Conservation (phyloP, 768 basidiomycete genomes). For the Lentinula lateritia region DNA sequence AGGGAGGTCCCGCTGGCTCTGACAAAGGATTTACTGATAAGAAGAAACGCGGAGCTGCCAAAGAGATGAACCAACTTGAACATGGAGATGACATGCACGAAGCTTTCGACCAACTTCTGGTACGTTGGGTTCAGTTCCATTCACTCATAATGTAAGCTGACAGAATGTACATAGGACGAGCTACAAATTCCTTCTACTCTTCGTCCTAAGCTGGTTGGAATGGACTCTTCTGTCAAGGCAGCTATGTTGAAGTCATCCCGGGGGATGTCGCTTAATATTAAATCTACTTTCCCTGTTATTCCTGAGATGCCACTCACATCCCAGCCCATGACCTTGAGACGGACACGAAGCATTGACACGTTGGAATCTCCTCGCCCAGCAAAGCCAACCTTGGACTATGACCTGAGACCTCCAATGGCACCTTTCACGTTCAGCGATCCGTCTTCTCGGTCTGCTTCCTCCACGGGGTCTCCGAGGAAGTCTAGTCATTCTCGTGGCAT, state of each 20-base stretch:
- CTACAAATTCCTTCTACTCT: constrained; percentile 80
- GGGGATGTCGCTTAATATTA: constrained; percentile 42
- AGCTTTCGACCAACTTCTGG: constrained; percentile 80
- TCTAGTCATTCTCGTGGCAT: constrained; percentile 51
- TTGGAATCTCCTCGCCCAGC: constrained; percentile 49
- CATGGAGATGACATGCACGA: constrained; percentile 44
- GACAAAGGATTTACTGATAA: constrained; percentile 30
- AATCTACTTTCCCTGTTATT: constrained; percentile 17
- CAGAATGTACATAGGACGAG: constrained; percentile 55
- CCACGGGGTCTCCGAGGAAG: constrained; percentile 33
- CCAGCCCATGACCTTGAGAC: constrained; percentile 46
- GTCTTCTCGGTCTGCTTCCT: constrained; percentile 35
- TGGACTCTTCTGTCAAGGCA: constrained; percentile 84
- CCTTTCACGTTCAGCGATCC: constrained; percentile 29
- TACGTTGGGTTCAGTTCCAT: constrained; percentile 28
- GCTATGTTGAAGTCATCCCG: constrained; percentile 89
- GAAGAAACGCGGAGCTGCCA: constrained; percentile 40
- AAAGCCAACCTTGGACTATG: constrained; percentile 31
- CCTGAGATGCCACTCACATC: constrained; percentile 39
- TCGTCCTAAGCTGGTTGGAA: constrained; percentile 71
- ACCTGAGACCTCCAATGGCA: constrained; percentile 33
- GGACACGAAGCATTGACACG: constrained; percentile 70
- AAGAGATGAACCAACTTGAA: constrained; percentile 30
- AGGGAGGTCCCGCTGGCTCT: constrained; percentile 11
- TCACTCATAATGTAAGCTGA: neutral